Conservation (phyloP, 23 red algal species). For the Gracilaria vermiculophylla region DNA sequence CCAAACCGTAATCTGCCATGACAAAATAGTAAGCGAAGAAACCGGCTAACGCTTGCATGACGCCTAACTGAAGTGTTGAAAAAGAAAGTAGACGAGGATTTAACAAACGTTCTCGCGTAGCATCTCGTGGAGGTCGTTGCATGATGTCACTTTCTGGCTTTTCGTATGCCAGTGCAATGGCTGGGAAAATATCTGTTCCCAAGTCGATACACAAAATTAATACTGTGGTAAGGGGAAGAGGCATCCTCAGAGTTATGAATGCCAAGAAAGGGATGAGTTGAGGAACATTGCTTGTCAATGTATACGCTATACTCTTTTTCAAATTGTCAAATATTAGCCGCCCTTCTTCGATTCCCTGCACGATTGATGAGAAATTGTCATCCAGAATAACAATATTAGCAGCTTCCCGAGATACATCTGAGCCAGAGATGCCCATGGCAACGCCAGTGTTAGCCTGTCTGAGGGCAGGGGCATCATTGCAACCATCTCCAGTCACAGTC, state of each 20-base stretch:
- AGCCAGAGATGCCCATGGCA: conserved; percentile 86
- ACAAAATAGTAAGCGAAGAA: conserved; percentile 72
- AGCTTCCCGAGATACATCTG: conserved; percentile 83
- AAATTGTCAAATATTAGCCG: conserved; percentile 92
- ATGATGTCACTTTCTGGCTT: conserved; percentile 63
- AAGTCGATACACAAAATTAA: conserved; percentile 72
- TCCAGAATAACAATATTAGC: conserved; percentile 89
- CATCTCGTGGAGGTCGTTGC: conserved; percentile 53
- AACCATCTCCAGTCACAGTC: conserved; percentile 91
- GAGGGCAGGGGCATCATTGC: conserved; percentile 93
- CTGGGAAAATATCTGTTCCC: conserved; percentile 74
- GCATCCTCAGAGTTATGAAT: conserved; percentile 52
- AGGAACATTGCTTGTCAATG: conserved; percentile 85
- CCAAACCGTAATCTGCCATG: conserved; percentile 58
- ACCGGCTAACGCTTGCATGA: conserved; percentile 63
- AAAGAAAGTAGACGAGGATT: conserved; percentile 53
- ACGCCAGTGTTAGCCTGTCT: conserved; percentile 84
- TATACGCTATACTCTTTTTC: conserved; percentile 86
- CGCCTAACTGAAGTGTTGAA: conserved; percentile 55
- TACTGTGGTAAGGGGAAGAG: conserved; percentile 67
- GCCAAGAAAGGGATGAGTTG: conserved; percentile 75
- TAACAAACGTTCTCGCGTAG: conserved; percentile 28
- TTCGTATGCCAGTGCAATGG: conserved; percentile 72
- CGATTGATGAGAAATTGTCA: conserved; percentile 94
- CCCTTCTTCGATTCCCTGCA: conserved; percentile 82